A percentile compares a stretch with the other conserved stretches of the same genome.
These are phyloP conservation scores for Aspergillus sparsus DNA, from an alignment of 495 filamentous ascomycete species.

Conservation along the genomic window DNA sequence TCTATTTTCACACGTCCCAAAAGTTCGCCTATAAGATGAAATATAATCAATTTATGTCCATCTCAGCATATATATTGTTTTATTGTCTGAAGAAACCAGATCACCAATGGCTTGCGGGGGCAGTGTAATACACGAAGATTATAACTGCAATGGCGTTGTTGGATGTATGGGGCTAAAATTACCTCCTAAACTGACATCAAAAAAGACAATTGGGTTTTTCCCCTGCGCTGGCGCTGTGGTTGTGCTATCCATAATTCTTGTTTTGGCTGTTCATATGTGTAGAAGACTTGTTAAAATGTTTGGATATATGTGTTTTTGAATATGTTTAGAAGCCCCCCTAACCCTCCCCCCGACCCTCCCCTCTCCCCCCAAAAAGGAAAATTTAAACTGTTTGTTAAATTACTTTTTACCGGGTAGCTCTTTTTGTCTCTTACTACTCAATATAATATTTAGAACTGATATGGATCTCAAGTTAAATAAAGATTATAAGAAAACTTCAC, in stretches of 20 bases:
- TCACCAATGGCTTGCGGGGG: too few species aligned
- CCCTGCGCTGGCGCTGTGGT: neutral
- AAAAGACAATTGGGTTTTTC: conserved; percentile 75
- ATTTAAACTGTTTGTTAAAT: neutral
- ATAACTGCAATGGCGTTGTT: too few species aligned
- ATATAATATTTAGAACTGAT: too few species aligned
- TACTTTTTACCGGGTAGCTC: too few species aligned
- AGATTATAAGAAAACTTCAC: too few species aligned
- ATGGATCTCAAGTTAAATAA: too few species aligned
- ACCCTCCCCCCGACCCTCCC: too few species aligned
- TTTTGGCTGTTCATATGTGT: neutral
- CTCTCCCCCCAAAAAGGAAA: too few species aligned
- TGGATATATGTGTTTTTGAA: too few species aligned
- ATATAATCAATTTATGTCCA: neutral
- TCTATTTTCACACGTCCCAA: conserved; percentile 93
- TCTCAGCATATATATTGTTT: neutral
- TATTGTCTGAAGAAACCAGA: neutral
- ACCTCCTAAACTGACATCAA: conserved; percentile 92
- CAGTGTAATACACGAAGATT: too few species aligned
- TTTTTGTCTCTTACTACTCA: too few species aligned
- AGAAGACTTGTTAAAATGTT: neutral
- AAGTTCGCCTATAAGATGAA: conserved; percentile 65
- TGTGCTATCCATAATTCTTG: conserved; percentile 12
- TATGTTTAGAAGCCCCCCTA: too few species aligned
- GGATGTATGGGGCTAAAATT: conserved; percentile 30